Evolutionary conservation across 306 rosid species (phyloP).

Genomic region (Cotoneaster glaucophyllus): DNA sequence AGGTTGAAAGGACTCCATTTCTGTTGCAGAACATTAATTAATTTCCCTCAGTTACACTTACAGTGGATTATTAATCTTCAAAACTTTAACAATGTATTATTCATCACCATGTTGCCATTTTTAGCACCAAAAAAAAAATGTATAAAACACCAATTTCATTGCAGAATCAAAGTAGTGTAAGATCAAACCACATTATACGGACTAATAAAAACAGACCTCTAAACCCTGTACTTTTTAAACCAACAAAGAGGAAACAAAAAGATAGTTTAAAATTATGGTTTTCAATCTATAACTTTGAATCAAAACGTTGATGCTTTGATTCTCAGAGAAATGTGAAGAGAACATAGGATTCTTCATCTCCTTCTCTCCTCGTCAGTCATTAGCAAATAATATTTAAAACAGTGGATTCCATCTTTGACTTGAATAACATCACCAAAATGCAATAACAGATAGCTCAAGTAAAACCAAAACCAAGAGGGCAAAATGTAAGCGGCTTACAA

Average conservation of each 20-base stretch:
- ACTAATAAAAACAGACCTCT: not conserved
- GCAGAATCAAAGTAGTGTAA: not conserved
- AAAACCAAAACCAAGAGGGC: not conserved
- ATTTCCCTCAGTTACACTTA: slow-evolving; percentile 59
- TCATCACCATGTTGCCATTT: slow-evolving; percentile 21
- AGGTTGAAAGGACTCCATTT: slow-evolving; percentile 72
- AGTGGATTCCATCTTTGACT: not conserved
- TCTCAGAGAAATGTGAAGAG: not conserved
- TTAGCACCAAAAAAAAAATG: slow-evolving; percentile 7
- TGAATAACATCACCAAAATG: not conserved
- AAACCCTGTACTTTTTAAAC: not conserved
- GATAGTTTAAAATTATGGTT: not conserved
- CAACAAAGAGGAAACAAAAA: not conserved
- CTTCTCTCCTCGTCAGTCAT: not conserved
- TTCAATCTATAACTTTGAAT: not conserved
- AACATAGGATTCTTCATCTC: not conserved
- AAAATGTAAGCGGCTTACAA: not conserved
- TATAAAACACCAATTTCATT: slow-evolving; percentile 1
- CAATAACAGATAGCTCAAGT: not conserved
- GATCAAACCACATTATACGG: not conserved
- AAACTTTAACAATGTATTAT: slow-evolving; percentile 24
- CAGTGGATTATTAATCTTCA: slow-evolving; percentile 40
- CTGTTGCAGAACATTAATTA: slow-evolving; percentile 94
- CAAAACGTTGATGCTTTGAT: not conserved
- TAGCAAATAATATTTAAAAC: not conserved